Percentiles rank a stretch among this genome's conserved stretches.
Evolutionary conservation across 208 protist genomes (phyloP).

Genomic region (Novymonas esmeraldas): DNA sequence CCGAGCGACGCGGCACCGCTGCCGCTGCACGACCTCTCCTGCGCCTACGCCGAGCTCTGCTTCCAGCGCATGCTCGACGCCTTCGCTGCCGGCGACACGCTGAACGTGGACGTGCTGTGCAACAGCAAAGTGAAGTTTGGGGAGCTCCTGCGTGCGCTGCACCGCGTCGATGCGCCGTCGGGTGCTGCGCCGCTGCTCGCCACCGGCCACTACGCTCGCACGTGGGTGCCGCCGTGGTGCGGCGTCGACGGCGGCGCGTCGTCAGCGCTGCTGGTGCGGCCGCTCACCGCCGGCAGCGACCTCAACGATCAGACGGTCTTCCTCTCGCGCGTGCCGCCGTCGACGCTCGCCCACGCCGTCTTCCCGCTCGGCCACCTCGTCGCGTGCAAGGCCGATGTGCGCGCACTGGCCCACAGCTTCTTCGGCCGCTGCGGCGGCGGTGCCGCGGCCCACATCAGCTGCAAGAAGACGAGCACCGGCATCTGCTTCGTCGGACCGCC

Average conservation of each 20-base stretch:
- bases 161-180: background rate
- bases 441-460: conserved; percentile 18
- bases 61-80: conserved; percentile 77
- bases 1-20: conserved; percentile 12
- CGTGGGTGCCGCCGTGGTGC: conserved; percentile 17
- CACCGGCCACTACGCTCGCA: conserved; percentile 85
- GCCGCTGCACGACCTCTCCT: conserved; percentile 43
- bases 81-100: conserved; percentile 62
- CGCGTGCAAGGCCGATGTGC: conserved; percentile 63
- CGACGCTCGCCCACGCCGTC: conserved; percentile 35
- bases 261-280: conserved; percentile 47
- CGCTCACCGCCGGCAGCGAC: conserved; percentile 56
- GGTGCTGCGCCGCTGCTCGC: conserved; percentile 42
- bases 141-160: conserved; percentile 36
- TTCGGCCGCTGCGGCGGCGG: conserved; percentile 3
- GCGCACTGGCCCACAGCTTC: conserved; percentile 35
- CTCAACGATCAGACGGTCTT: conserved; percentile 84
- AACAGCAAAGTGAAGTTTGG: conserved; percentile 81
- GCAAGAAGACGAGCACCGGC: conserved; percentile 82
- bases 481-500: conserved; percentile 75
- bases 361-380: conserved; percentile 84
- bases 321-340: conserved; percentile 49
- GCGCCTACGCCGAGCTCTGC: conserved; percentile 61
- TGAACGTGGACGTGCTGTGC: conserved; percentile 88
- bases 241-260: background rate